phyloP scores from a whole-genome alignment of 768 basidiomycete genomes.

The Auricularia sp. region DNA sequence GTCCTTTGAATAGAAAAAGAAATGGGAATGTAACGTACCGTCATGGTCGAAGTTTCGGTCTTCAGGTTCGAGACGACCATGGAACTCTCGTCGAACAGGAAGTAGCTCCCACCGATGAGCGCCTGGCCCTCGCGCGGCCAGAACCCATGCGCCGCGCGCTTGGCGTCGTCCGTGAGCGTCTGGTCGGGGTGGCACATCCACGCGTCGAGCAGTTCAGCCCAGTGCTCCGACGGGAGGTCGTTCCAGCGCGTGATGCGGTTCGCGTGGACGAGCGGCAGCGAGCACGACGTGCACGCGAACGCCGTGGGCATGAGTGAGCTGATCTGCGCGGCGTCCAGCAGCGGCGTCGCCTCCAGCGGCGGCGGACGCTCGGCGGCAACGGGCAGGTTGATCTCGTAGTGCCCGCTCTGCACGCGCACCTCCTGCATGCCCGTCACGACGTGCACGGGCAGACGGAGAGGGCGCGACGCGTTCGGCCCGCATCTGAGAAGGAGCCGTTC shows the following conservation, averaged over 20 bases:
- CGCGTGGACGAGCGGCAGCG: slow-evolving; percentile 53
- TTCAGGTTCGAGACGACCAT: slow-evolving; percentile 40
- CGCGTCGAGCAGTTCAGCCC: slow-evolving; percentile 93
- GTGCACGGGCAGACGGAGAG: slow-evolving; percentile 45
- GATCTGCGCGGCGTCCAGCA: slow-evolving; percentile 67
- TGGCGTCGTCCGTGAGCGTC: slow-evolving; percentile 60
- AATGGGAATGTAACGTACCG: slow-evolving; percentile 18
- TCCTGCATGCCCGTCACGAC: slow-evolving; percentile 52
- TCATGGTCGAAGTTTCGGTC: slow-evolving; percentile 41
- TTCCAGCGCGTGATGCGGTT: slow-evolving; percentile 46
- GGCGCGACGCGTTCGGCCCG: slow-evolving; percentile 45
- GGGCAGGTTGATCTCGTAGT: slow-evolving; percentile 65
- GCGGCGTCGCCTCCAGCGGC: slow-evolving; percentile 28
- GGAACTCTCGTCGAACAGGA: slow-evolving; percentile 60
- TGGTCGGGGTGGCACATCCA: slow-evolving; percentile 98
- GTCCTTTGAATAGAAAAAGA: slow-evolving; percentile 39
- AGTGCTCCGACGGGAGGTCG: slow-evolving; percentile 91
- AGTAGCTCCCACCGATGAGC: slow-evolving; percentile 83
- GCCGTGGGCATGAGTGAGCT: slow-evolving; percentile 41
- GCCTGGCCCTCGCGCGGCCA: slow-evolving; percentile 67
- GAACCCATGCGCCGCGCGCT: slow-evolving; percentile 55
- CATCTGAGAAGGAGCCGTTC: slow-evolving; percentile 56
- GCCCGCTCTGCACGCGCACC: slow-evolving; percentile 42
- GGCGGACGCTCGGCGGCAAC: background rate
- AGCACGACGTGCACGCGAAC: slow-evolving; percentile 73